Percentiles rank a stretch among this genome's conserved stretches.
Conservation (phyloP, 164 flowering plant genomes). For the Piper longum region DNA sequence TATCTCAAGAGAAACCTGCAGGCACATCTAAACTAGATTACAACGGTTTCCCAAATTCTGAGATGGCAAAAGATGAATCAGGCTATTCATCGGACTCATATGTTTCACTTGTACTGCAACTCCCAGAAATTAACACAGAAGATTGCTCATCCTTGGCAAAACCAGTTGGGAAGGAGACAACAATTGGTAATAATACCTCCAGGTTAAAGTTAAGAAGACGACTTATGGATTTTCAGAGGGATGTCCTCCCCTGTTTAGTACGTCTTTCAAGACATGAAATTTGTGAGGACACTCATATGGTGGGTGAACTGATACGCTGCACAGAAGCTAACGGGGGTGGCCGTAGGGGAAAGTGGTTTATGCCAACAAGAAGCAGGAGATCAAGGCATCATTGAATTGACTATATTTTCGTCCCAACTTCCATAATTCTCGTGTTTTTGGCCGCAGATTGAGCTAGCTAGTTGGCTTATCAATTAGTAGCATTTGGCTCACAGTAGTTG, state of each 20-base stretch:
- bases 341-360: constrained; percentile 18
- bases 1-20: constrained; percentile 15
- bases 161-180: constrained; percentile 10
- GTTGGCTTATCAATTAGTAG: no score
- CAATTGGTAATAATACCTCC: constrained; percentile 3
- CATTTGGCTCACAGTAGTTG: no score
- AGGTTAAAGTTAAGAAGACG: constrained; percentile 35
- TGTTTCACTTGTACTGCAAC: constrained; percentile 25
- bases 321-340: constrained; percentile 28
- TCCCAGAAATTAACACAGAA: constrained; percentile 23
- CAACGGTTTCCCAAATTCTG: constrained; percentile 6
- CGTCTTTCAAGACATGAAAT: constrained; percentile 51
- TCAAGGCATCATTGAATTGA: constrained; percentile 10
- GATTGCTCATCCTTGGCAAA: constrained; percentile 28
- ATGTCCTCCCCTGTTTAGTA: constrained; percentile 43
- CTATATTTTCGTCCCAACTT: no score
- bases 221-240: constrained; percentile 47
- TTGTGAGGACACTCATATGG: constrained; percentile 37
- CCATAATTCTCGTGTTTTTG: no score
- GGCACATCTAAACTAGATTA: constrained; percentile 6
- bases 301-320: constrained; percentile 33
- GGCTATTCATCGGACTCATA: constrained; percentile 39
- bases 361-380: constrained; percentile 30
- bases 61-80: constrained; percentile 16
- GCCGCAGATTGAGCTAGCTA: no score